Evolutionary conservation across 1,139 yeast species (phyloP).

Genomic region (Meyerozyma elateridarum): DNA sequence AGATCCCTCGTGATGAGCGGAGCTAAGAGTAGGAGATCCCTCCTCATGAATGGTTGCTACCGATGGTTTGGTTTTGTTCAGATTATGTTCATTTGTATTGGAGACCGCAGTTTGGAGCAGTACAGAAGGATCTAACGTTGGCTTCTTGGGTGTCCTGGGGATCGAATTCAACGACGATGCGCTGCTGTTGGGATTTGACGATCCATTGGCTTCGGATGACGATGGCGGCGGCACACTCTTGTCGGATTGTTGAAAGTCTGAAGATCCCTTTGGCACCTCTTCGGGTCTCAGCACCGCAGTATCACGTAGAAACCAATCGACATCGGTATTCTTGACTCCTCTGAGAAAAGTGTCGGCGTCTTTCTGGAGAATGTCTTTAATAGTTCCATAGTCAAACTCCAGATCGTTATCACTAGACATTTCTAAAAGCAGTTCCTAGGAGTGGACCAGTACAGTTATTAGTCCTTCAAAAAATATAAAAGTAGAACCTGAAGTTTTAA

Average conservation of each 20-base stretch:
- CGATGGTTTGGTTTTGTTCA: conserved; percentile 32
- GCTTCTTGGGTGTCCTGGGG: conserved; percentile 1
- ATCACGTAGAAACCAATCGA: conserved; percentile 49
- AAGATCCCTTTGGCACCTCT: conserved; percentile 1
- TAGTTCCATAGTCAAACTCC: conserved; percentile 4
- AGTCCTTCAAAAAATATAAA: too few relatives aligned
- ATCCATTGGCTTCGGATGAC: neutral
- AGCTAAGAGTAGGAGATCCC: conserved; percentile 9
- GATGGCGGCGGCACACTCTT: conserved; percentile 2
- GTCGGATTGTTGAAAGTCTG: neutral
- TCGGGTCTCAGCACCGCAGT: conserved; percentile 13
- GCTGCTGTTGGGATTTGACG: conserved; percentile 16
- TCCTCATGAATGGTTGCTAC: conserved; percentile 33
- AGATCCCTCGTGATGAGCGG: conserved; percentile 5
- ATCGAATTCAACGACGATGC: neutral
- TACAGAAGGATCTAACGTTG: conserved; percentile 11
- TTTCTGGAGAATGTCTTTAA: conserved; percentile 4
- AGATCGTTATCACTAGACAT: conserved; percentile 1
- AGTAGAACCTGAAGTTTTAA: too few relatives aligned
- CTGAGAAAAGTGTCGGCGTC: conserved; percentile 18
- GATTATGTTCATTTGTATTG: conserved; percentile 29
- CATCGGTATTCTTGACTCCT: conserved; percentile 32
- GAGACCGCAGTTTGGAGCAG: conserved; percentile 30
- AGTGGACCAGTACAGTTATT: too few relatives aligned
- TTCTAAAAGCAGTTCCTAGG: neutral